Base-by-base conservation (phyloP, 495 filamentous ascomycete genomes). In the Talaromyces adpressus region DNA sequence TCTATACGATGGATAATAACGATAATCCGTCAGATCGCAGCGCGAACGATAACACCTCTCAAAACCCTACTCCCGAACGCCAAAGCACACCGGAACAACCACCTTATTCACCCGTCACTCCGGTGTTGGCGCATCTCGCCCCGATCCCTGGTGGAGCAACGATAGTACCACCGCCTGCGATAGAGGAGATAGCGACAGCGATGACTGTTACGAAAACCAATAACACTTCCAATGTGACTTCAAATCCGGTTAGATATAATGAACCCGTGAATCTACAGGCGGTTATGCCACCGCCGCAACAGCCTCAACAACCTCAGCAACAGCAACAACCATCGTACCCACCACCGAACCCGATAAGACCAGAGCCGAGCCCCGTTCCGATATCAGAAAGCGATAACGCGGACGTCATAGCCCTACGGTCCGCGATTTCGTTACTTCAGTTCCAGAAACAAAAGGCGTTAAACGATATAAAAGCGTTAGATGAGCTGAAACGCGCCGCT, bases 391-490 rank as follows among this genome's bases (percentile, higher is more conserved):
- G 86, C 65, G 80, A 84, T 57, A 95, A 95, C 67, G 85, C 91
- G 4, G 92, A 97, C 77, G 91, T 87, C 1, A 87, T 95, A 23
- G 92, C 92, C 3, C 79, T 97, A 29, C 84, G 87, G 41, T 87
- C 87, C 22, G 88, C 92, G 3, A 89, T 96, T 66, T 85, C 87
- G 3, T 87, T 95, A 53, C 78, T 97, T 34, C 90, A 93, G 76
- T 75, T 94, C 52, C 92, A 97, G 75, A 88, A 87, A 54, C 82
- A 87, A 65, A 89, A 89, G 71, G 87, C 87, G 16, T 70, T 84
- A n/a, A 79, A 80, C 20, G 91, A 96, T 72, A 85, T 96, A 49
- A 79, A 79, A 63, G 73, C 79, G 1, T 77, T 96, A 16, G 80
- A 87, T 65, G 71, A 76, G 57, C 79, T 88, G 62, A 91, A 91